Conservation (phyloP, 192 early-diverging fungal genomes). For the Geosiphon pyriformis region DNA sequence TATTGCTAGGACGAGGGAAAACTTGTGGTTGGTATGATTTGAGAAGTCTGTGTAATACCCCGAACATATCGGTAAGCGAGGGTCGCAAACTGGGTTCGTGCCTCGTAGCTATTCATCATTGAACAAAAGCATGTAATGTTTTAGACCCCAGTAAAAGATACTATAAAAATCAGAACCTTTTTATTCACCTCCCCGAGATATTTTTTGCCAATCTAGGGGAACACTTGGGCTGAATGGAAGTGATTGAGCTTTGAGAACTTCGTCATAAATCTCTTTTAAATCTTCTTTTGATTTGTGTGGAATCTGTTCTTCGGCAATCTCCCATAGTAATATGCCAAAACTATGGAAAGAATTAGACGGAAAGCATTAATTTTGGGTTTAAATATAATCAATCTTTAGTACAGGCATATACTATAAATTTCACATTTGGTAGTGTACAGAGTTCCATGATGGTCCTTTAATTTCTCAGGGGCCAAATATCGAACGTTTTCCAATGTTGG, state of each 20-base stretch:
- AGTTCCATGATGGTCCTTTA: neutral
- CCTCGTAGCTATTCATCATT: too few relatives aligned
- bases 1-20: slow-evolving; percentile 3
- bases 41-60: slow-evolving; percentile 3
- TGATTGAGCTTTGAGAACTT: too few relatives aligned
- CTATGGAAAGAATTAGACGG: slow-evolving; percentile 4
- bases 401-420: neutral
- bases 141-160: too few relatives aligned
- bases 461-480: slow-evolving; percentile 16
- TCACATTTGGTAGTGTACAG: slow-evolving; percentile 7
- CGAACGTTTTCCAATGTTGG: neutral
- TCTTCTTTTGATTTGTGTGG: too few relatives aligned
- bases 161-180: too few relatives aligned
- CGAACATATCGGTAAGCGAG: slow-evolving; percentile 10
- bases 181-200: too few relatives aligned
- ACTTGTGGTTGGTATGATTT: neutral
- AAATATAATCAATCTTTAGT: neutral
- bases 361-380: neutral
- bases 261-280: too few relatives aligned
- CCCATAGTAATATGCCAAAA: slow-evolving; percentile 23
- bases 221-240: too few relatives aligned
- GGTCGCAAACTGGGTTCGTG: too few relatives aligned
- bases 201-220: too few relatives aligned
- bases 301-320: slow-evolving; percentile 17
- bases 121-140: slow-evolving; percentile 3